Percentiles rank a stretch among this genome's conserved stretches.
Evolutionary conservation across 495 filamentous ascomycete genomes (phyloP).

Genomic region (Tricharina praecox): DNA sequence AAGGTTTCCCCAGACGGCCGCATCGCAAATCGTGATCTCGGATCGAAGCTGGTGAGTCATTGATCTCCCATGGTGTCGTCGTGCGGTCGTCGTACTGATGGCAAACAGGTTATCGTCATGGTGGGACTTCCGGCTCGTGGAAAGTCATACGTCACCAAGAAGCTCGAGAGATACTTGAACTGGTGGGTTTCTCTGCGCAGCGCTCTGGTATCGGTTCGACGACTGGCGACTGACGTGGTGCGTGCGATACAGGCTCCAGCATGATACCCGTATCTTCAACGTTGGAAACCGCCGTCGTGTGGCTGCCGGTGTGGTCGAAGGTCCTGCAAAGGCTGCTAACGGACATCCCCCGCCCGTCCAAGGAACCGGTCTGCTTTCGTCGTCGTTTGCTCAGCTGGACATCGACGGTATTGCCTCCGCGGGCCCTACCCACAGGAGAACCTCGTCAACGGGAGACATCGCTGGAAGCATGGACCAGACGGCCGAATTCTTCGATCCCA

Average conservation of each 20-base stretch:
- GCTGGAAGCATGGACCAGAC: slow-evolving; percentile 62
- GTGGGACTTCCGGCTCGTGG: slow-evolving; percentile 80
- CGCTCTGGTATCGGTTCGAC: neutral
- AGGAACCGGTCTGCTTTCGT: neutral
- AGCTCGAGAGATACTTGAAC: slow-evolving; percentile 82
- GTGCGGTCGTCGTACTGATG: neutral
- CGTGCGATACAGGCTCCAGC: slow-evolving; percentile 73
- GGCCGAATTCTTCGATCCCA: slow-evolving; percentile 84
- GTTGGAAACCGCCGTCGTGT: slow-evolving; percentile 80
- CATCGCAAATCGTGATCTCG: slow-evolving; percentile 81
- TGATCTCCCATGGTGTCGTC: neutral
- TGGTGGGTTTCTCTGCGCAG: slow-evolving; percentile 30
- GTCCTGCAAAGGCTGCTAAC: neutral
- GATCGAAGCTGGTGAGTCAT: slow-evolving; percentile 53
- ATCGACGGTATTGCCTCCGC: neutral
- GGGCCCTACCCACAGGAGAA: slow-evolving; percentile 11
- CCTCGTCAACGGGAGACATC: slow-evolving; percentile 11
- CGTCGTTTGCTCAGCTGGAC: neutral
- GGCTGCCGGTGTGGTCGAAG: slow-evolving; percentile 39
- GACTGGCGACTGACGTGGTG: too few relatives aligned
- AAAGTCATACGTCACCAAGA: slow-evolving; percentile 94
- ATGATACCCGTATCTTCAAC: slow-evolving; percentile 90
- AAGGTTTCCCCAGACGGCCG: slow-evolving; percentile 85
- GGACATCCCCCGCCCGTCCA: neutral
- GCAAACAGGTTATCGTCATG: slow-evolving; percentile 61